Conservation (phyloP, 2,329 filamentous ascomycete species). For the Penicillium psychrosexuale region DNA sequence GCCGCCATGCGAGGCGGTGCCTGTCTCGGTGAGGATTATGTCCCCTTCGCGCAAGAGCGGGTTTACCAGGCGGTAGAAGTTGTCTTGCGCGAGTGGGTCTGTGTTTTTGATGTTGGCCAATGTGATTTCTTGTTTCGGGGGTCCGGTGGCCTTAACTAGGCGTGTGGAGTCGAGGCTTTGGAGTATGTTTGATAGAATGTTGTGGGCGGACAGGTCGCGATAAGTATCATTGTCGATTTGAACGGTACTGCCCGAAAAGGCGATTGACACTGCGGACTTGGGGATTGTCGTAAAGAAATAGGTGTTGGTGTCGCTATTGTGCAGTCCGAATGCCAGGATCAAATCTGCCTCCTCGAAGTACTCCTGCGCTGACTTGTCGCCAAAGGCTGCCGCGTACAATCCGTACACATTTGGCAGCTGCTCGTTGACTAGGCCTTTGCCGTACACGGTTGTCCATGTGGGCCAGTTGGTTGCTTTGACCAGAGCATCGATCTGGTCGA, state of each 20-base stretch:
- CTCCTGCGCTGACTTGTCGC: conserved; percentile 30
- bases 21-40: conserved; percentile 58
- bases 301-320: conserved; percentile 46
- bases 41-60: conserved; percentile 52
- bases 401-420: conserved; percentile 49
- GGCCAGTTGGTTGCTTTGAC: conserved; percentile 47
- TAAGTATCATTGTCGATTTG: conserved; percentile 76
- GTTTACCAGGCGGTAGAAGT: conserved; percentile 49
- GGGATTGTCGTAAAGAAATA: conserved; percentile 78
- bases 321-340: conserved; percentile 36
- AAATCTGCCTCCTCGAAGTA: conserved; percentile 42
- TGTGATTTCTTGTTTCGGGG: conserved; percentile 15
- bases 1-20: conserved; percentile 56
- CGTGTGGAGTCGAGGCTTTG: conserved; percentile 57
- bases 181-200: conserved; percentile 70
- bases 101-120: conserved; percentile 43
- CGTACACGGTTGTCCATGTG: conserved; percentile 48
- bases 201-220: conserved; percentile 71
- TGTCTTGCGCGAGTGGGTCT: conserved; percentile 47
- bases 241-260: conserved; percentile 72
- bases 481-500: conserved; percentile 44
- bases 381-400: conserved; percentile 48
- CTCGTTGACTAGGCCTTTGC: conserved; percentile 53
- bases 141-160: conserved; percentile 49
- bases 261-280: conserved; percentile 72